Base-by-base conservation (phyloP, 805 yeast species). In the Nematodospora valgi region DNA sequence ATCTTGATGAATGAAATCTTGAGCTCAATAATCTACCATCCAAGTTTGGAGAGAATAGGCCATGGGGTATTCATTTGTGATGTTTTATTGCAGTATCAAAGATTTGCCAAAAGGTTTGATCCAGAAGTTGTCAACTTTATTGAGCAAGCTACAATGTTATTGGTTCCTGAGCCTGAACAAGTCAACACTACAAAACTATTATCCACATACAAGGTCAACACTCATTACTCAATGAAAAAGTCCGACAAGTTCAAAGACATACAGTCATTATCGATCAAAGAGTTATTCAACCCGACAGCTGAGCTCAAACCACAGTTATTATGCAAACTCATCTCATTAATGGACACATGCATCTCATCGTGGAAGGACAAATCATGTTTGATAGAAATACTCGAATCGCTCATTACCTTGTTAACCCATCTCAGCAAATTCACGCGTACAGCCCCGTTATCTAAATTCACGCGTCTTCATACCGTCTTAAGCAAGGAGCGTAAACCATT, bases 91-190 rank as follows among this genome's bases (percentile, higher is more conserved):
- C 74, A 73, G 39, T 93, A 86, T 56, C 97, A 93, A 63, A 64
- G 86, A 40, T 52, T 84, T 18, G 77, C 96, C 20, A 83, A 87
- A 57, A 70, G 98, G 49, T 80, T 68, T 47, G 64, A 82, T 30
- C 98, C 99, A 0, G 98, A 93, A 58, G 72, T 83, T 8, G 58
- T 70, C 5, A 71, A 60, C 32, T 82, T 81, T 45, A 56, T 80
- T 29, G 80, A 78, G 46, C 72, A 72, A 45, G 61, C 78, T 0
- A 49, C 80, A 10, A 45, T 69, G 10, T 45, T 66, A 5, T 59
- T 78, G 23, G 46, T 72, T 36, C 76, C 74, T 14, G 66, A 64
- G 30, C 52, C 58, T n/a, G 26, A 42, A 18, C 44, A 52, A 6
- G 40, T 39, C 32, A 18, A 32, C 14, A 32, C 18, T 24, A 24